These are phyloP conservation scores for Mikania micrantha DNA, from an alignment of 129 eudicot genomes.

Conservation along the genomic window DNA sequence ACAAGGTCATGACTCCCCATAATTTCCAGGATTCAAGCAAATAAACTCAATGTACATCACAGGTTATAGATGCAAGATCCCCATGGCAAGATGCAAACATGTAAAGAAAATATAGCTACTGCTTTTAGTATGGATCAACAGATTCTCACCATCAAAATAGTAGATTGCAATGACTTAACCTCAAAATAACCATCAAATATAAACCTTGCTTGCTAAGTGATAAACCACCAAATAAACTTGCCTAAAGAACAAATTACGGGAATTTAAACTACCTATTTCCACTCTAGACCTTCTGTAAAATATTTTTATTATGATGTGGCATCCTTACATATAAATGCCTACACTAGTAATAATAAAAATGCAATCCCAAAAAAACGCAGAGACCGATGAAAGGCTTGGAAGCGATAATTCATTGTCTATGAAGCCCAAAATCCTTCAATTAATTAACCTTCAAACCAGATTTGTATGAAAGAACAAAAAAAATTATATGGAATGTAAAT, in stretches of 20 bases:
- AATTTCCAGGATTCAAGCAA: background rate
- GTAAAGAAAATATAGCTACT: background rate
- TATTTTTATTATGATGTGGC: background rate
- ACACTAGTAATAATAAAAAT: background rate
- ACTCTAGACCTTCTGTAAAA: background rate
- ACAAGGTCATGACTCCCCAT: background rate
- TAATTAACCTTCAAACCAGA: too few species aligned
- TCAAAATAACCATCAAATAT: background rate
- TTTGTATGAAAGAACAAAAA: too few species aligned
- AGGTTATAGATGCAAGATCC: background rate
- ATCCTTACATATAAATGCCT: background rate
- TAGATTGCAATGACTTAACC: constrained; percentile 2
- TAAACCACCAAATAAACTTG: background rate
- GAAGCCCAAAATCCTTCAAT: too few species aligned
- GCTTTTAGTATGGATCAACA: background rate
- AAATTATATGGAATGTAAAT: too few species aligned
- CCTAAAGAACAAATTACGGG: background rate
- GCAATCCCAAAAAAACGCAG: background rate
- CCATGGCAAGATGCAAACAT: background rate
- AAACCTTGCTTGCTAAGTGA: background rate
- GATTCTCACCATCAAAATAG: background rate
- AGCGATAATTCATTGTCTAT: background rate
- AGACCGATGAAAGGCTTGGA: background rate
- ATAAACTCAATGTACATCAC: background rate
- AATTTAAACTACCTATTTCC: background rate